Base-by-base conservation (phyloP, 768 basidiomycete genomes). In the Tephrocybe rancida region DNA sequence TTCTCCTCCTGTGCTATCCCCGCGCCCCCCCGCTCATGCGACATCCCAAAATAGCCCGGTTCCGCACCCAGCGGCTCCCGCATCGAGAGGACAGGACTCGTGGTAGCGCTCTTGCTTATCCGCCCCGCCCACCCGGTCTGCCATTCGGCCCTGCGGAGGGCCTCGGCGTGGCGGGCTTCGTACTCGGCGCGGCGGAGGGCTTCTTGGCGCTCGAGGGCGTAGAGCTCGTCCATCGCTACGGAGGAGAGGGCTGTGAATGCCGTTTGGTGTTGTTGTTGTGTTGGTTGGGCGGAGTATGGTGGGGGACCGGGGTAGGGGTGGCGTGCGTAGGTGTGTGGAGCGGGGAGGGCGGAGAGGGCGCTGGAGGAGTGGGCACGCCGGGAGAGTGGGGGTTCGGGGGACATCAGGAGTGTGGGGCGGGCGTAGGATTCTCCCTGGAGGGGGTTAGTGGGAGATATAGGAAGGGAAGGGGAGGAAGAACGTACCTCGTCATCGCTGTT, bases 161-260 rank as follows among this genome's bases (percentile, higher is more conserved):
- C 81, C 50, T 88, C 88, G 16, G 88, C 86, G 64, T 86, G 88
- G 9, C 83, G 77, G 9, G 86, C 81, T 66, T 94, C 91, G 70
- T 87, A 96, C 65, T 93, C 89, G n/a, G 91, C 92, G 30, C 93
- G 79, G 18, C 93, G 80, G 27, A 86, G 69, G 3, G 92, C 88
- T 68, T 97, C 95, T 55, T 87, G 81, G 34, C 86, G 86, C 67
- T 98, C 95, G 26, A 98, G 85, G 60, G 87, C 86, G 62, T 90
- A 88, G 7, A 98, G 80, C 65, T 97, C 92, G 53, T 92, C 92
- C 72, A 95, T 88, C 2, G 95, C 94, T 18, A 89, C 74, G 26
- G 74, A 87, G 41, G 88, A 87, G 18, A 91, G 69, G 1, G 87
- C 78, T n/a, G 82, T 81, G 61, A 90, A 84, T 2, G 88, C n/a